Conservation (phyloP, 257 asterid genomes). For the Solanum pimpinellifolium region DNA sequence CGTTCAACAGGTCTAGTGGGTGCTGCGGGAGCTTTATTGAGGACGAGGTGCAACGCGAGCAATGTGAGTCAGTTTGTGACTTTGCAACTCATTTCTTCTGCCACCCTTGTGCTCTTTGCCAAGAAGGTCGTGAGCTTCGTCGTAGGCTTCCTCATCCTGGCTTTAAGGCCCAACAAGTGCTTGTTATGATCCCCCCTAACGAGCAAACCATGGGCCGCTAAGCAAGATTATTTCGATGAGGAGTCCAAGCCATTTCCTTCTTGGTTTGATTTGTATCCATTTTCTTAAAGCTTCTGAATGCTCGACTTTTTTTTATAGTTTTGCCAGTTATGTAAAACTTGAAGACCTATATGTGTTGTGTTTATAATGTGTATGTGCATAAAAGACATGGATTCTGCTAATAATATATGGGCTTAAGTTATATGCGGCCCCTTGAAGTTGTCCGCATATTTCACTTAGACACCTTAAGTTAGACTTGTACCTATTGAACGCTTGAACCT, state of each 20-base stretch:
- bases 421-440: too few relatives aligned
- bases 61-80: constrained; percentile 72
- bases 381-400: not conserved
- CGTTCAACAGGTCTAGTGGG: constrained; percentile 52
- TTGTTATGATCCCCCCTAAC: constrained; percentile 68
- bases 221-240: not conserved
- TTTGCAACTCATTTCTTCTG: constrained; percentile 71
- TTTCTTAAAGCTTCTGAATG: not conserved
- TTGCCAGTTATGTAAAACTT: not conserved
- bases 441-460: too few relatives aligned
- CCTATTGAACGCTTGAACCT: too few relatives aligned
- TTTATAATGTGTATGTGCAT: not conserved
- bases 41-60: constrained; percentile 77
- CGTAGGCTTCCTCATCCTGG: constrained; percentile 93
- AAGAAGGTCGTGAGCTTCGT: constrained; percentile 94
- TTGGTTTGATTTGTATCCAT: not conserved
- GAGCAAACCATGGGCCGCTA: constrained; percentile 76
- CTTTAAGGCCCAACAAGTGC: constrained; percentile 41
- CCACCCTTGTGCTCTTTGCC: constrained; percentile 91
- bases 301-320: not conserved
- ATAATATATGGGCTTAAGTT: not conserved
- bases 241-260: not conserved
- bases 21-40: constrained; percentile 47
- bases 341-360: not conserved
- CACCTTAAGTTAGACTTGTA: too few relatives aligned